Percentiles rank a stretch among this genome's conserved stretches.
phyloP scores from a whole-genome alignment of 805 yeast genomes.

The Yamadazyma kitorensis region DNA sequence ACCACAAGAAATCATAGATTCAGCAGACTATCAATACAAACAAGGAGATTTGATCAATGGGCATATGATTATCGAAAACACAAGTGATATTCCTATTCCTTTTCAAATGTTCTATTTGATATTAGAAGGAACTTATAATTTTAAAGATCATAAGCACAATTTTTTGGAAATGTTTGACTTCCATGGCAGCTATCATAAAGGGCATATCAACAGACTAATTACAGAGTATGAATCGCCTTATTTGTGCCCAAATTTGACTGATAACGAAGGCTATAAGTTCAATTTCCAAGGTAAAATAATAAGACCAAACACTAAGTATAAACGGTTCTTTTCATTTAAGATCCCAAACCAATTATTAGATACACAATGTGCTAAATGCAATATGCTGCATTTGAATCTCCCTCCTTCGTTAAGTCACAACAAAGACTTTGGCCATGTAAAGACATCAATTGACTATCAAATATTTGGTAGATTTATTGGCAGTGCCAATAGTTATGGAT shows the following conservation, averaged over 20 bases:
- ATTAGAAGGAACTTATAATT: constrained; percentile 46
- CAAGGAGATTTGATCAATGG: constrained; percentile 68
- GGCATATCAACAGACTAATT: constrained; percentile 25
- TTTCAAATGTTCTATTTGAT: constrained; percentile 63
- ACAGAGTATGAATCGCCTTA: constrained; percentile 17
- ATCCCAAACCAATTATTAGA: constrained; percentile 35
- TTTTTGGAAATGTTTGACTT: constrained; percentile 50
- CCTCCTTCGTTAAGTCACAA: constrained; percentile 35
- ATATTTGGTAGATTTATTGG: constrained; percentile 38
- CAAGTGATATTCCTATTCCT: constrained; percentile 38
- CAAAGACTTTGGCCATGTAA: constrained; percentile 28
- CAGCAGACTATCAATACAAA: constrained; percentile 48
- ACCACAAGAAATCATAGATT: constrained; percentile 24
- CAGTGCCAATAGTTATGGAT: constrained; percentile 29
- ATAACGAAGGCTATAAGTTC: no score
- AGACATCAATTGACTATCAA: constrained; percentile 27
- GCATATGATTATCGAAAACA: constrained; percentile 43
- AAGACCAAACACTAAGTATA: constrained; percentile 16
- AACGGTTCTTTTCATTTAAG: constrained; percentile 40
- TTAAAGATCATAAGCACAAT: constrained; percentile 16
- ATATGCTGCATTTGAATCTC: constrained; percentile 27
- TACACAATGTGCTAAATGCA: constrained; percentile 33
- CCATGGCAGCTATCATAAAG: constrained; percentile 48
- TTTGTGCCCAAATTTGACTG: no score
- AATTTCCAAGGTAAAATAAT: background rate